Evolutionary conservation across 441 rosid species (phyloP).

Genomic region (Populus hybrid): DNA sequence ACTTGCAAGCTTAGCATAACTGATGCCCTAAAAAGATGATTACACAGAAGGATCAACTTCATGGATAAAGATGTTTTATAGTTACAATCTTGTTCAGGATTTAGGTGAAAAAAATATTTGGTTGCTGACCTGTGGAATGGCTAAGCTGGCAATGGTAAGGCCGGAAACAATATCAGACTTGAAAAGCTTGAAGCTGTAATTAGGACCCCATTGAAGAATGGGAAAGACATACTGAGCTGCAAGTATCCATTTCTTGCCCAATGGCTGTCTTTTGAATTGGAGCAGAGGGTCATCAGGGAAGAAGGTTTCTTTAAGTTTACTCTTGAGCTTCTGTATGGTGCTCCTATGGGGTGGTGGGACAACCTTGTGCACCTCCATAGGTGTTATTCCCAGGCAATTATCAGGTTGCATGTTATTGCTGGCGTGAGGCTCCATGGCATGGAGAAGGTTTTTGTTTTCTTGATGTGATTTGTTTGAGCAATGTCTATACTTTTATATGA

Average conservation of each 20-base stretch:
- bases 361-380: constrained; percentile 66
- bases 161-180: constrained; percentile 85
- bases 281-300: constrained; percentile 94
- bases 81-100: background rate
- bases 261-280: constrained; percentile 75
- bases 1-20: constrained; percentile 90
- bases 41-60: background rate
- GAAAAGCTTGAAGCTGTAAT: constrained; percentile 58
- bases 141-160: constrained; percentile 93
- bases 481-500: background rate
- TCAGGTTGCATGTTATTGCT: constrained; percentile 11
- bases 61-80: background rate
- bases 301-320: constrained; percentile 74
- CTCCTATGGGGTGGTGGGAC: constrained; percentile 62
- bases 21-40: constrained; percentile 59
- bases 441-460: background rate
- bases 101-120: background rate
- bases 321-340: constrained; percentile 47
- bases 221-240: constrained; percentile 80
- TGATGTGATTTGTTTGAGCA: background rate
- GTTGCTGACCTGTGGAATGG: constrained; percentile 75
- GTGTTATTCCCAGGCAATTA: constrained; percentile 29
- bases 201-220: constrained; percentile 83
- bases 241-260: constrained; percentile 45
- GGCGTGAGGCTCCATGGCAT: constrained; percentile 26